phyloP scores from a whole-genome alignment of 768 basidiomycete species.

The Calvatia gigantea region DNA sequence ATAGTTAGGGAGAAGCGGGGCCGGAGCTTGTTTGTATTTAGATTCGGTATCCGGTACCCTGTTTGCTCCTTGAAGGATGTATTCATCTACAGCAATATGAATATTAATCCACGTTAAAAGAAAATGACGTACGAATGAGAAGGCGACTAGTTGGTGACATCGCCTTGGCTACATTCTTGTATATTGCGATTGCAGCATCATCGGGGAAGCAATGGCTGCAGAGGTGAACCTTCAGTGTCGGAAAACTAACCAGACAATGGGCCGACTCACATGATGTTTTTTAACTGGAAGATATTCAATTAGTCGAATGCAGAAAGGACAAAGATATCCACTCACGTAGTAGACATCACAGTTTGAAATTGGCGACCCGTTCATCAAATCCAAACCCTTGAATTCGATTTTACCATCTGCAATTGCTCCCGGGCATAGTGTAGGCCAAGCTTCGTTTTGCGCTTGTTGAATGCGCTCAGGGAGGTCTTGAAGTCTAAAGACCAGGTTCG shows the following conservation, averaged over 20 bases:
- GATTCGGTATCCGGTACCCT: constrained; percentile 2
- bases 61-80: constrained; percentile 26
- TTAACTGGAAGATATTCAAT: constrained; percentile 18
- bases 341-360: constrained; percentile 32
- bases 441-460: constrained; percentile 21
- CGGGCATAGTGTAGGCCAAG: constrained; percentile 29
- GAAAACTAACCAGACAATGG: neutral
- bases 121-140: constrained; percentile 26
- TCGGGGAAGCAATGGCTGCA: constrained; percentile 36
- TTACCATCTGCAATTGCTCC: constrained; percentile 26
- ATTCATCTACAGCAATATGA: constrained; percentile 27
- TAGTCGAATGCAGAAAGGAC: neutral
- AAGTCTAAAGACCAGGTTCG: constrained; percentile 25
- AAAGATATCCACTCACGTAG: constrained; percentile 26
- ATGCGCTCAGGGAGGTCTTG: constrained; percentile 29
- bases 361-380: constrained; percentile 36
- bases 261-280: constrained; percentile 25
- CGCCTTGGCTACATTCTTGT: constrained; percentile 26
- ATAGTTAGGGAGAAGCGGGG: constrained; percentile 45
- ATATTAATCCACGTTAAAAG: no score
- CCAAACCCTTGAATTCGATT: constrained; percentile 29
- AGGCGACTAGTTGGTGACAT: constrained; percentile 29
- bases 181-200: constrained; percentile 24
- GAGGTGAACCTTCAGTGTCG: neutral
- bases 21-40: constrained; percentile 27